These are phyloP conservation scores for Candida glucosophila DNA, from an alignment of 1,139 yeast species.

Conservation along the genomic window DNA sequence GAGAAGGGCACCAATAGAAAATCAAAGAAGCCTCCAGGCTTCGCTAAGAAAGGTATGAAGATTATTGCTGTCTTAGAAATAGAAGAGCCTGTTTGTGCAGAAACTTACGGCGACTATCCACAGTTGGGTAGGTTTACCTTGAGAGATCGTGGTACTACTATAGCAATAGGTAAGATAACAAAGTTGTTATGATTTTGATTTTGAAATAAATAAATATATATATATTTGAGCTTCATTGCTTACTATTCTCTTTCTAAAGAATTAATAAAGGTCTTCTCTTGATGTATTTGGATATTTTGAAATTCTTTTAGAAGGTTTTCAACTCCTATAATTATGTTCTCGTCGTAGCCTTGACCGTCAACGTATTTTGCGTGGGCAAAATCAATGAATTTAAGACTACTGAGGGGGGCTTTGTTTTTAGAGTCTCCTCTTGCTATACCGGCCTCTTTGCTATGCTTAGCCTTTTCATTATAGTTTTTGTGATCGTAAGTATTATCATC, in stretches of 20 bases:
- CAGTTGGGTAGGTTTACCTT: constrained; percentile 96
- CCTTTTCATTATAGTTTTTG: constrained; percentile 9
- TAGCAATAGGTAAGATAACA: constrained; percentile 95
- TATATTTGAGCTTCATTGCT: constrained; percentile 1
- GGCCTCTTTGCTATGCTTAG: not conserved
- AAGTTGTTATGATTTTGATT: constrained; percentile 40
- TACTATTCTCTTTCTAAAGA: constrained; percentile 1
- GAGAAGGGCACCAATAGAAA: constrained; percentile 96
- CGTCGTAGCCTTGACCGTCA: constrained; percentile 64
- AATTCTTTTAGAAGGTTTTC: constrained; percentile 47
- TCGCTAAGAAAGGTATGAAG: constrained; percentile 99
- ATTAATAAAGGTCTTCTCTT: constrained; percentile 1
- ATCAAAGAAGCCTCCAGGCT: constrained; percentile 95
- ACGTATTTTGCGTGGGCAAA: constrained; percentile 77
- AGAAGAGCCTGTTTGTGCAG: constrained; percentile 83
- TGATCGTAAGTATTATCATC: constrained; percentile 26
- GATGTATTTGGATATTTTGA: constrained; percentile 11
- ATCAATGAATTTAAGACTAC: constrained; percentile 65
- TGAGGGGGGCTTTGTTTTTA: constrained; percentile 13
- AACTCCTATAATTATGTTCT: constrained; percentile 58
- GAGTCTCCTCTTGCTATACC: constrained; percentile 9
- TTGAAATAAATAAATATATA: not conserved
- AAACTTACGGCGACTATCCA: constrained; percentile 83
- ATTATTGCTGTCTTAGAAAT: constrained; percentile 86
- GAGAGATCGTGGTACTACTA: constrained; percentile 96